Base-by-base conservation (phyloP, 106 monocot species). In the Dactylorhiza incarnata region DNA sequence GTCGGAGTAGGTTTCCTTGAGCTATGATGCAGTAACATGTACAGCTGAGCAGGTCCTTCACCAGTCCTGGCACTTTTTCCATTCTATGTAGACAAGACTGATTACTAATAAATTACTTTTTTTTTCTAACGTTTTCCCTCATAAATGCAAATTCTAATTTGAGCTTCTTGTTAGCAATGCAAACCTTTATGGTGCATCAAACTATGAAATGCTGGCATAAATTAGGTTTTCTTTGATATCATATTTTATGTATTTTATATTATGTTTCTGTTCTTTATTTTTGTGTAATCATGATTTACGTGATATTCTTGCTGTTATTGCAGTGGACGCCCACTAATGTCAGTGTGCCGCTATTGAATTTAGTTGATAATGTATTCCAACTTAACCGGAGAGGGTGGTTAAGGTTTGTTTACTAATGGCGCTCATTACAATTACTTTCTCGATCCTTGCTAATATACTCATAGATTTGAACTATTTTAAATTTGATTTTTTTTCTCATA, bases 291-390 rank as follows among this genome's bases (percentile, higher is more conserved):
- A 22, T 72, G 48, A 48, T 49, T 49, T 49, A 14, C 23, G 20
- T 72, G 48, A 14, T 47, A 14, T 23, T 25, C 56, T 15, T 69
- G 53, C 20, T 19, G 12, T 37, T 59, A 19, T 80, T 85, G 86
- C 89, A 99, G 99, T 99, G 99, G 99, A 82, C 86, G 22, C 99
- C 99, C 24, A 81, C 99, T 54, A 94, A 99, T 83, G 99, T 94
- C 24, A 99, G 99, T 73, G 88, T 99, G 48, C 99, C 94, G 5
- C 43, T 99, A 68, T 79, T 99, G 82, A 99, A 94, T 82, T 82
- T 99, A 46, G 99, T 99, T 76, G 99, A 99, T 77, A 99, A 94
- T 20, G 80, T 94, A 75, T 99, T 99, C 83, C 99, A 94, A 76
- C 89, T 99, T 50, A 94, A 99, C 23, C 84, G 84, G 65, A 85